A percentile compares a stretch with the other conserved stretches of the same genome.
phyloP scores from a whole-genome alignment of 352 stramenopile species.

The Pythium sukuiense region DNA sequence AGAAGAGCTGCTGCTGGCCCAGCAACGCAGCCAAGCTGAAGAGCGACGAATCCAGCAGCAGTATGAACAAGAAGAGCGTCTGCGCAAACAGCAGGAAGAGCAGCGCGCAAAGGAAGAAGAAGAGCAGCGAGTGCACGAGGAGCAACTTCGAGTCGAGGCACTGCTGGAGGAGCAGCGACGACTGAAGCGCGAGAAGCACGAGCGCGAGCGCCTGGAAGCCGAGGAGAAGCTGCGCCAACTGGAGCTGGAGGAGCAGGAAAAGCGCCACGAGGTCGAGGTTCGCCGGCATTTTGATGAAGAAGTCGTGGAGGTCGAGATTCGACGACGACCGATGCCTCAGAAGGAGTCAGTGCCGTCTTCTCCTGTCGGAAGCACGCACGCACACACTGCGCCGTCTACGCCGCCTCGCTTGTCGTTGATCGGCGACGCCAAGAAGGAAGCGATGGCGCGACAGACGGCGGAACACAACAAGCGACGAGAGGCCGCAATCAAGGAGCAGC shows the following conservation, averaged over 20 bases:
- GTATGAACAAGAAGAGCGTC: not conserved
- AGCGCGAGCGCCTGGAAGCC: conserved; percentile 48
- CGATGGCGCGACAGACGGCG: conserved; percentile 62
- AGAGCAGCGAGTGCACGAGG: conserved; percentile 19
- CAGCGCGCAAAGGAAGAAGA: not conserved
- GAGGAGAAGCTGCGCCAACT: conserved; percentile 40
- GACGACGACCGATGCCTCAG: conserved; percentile 26
- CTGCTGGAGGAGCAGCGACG: conserved; percentile 64
- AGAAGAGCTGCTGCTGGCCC: conserved; percentile 23
- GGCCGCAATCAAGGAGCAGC: conserved; percentile 53
- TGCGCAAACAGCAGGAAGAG: not conserved
- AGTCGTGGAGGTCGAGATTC: conserved; percentile 38
- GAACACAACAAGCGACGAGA: conserved; percentile 68
- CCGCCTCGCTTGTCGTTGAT: conserved; percentile 59
- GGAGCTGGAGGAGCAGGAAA: conserved; percentile 44
- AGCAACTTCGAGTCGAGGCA: conserved; percentile 38
- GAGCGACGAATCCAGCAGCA: conserved; percentile 17
- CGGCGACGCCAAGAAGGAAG: conserved; percentile 64
- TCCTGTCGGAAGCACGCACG: conserved; percentile 18
- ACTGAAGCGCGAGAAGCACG: conserved; percentile 72
- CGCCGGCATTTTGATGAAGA: conserved; percentile 31
- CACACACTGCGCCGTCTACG: conserved; percentile 13
- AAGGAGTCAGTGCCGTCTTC: conserved; percentile 12
- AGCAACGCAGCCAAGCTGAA: conserved; percentile 16
- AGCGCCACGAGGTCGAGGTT: conserved; percentile 22